Evolutionary conservation across 2,329 filamentous ascomycete species (phyloP), one percentile per base, ranked within the genome.

Genomic region (Diaporthe humulicola): DNA sequence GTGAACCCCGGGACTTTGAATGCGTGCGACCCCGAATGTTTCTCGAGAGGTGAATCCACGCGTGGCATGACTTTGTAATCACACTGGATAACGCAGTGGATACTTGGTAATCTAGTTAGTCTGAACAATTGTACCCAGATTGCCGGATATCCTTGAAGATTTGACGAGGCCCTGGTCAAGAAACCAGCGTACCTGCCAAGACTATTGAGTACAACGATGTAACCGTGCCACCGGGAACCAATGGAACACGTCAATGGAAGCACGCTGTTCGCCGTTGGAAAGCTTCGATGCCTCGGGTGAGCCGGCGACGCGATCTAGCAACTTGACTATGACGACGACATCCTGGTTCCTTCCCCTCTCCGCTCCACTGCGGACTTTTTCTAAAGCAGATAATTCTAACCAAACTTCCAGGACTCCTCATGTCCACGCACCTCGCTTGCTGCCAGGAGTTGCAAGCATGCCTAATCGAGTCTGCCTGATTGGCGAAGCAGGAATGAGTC

Each of bases 281-380:
- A 66, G 61, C 61, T 66, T 66, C 42, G 28, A 33, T 50, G 28
- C 60, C 40, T 50, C 40, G 61, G 61, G 61, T 25, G 61, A 48
- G 42, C 42, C 61, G 61, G 61, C 61, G 61, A 33, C 42, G 30
- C 38, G 40, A 12, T 66, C 60, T 66, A 66, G 60, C 60, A 66
- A 40, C 28, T 48, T 28, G 19, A 66, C 28, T 33, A 66, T 66
- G 40, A 66, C 42, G 61, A 48, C 61, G 42, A 66, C 30, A 66
- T 17, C 61, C 42, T 48, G 19, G 28, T 66, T 4, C 12, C 9
- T 50, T 10, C 60, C 60, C 60, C 60, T n/a, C 28, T 14, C 42
- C 7, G 42, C 14, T 42, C 61, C 61, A 50, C 61, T 36, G 61
- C 42, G 19, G 22, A 66, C 61, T 14, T 15, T 66, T 66, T n/a